phyloP scores from a whole-genome alignment of 2,329 filamentous ascomycete genomes.

The Scedosporium aurantiacum region DNA sequence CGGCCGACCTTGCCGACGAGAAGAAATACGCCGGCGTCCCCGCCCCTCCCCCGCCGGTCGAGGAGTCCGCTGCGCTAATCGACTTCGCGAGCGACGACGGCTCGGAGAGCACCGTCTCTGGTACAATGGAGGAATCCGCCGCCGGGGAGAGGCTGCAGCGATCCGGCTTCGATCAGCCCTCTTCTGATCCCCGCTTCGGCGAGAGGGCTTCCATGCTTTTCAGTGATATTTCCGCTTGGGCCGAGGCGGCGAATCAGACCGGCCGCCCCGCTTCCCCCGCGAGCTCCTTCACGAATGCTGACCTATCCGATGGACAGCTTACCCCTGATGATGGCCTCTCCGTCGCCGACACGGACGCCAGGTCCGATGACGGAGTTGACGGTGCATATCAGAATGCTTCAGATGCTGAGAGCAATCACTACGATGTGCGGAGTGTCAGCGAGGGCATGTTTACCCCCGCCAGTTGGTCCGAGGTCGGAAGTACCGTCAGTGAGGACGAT shows the following conservation, averaged over 20 bases:
- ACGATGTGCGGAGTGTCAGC: slow-evolving; percentile 8
- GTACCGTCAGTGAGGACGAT: slow-evolving; percentile 47
- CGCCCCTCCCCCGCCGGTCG: slow-evolving; percentile 9
- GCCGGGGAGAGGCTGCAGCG: neutral
- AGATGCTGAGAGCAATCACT: neutral
- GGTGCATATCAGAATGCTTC: neutral
- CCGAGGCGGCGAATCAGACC: neutral
- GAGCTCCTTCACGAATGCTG: slow-evolving; percentile 2
- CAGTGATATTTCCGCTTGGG: slow-evolving; percentile 12
- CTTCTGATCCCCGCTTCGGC: neutral
- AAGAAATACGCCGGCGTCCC: slow-evolving; percentile 13
- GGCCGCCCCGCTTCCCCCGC: neutral
- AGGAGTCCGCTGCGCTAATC: slow-evolving; percentile 18
- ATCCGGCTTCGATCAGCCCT: neutral
- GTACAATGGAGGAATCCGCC: slow-evolving; percentile 10
- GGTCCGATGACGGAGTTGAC: neutral
- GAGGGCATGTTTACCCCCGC: slow-evolving; percentile 45
- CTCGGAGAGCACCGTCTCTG: slow-evolving; percentile 9
- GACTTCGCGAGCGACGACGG: slow-evolving; percentile 17
- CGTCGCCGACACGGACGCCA: neutral
- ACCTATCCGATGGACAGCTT: slow-evolving; percentile 18
- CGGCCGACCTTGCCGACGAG: slow-evolving; percentile 22
- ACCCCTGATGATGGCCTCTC: slow-evolving; percentile 30
- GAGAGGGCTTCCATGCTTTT: neutral
- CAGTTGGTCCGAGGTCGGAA: slow-evolving; percentile 56